phyloP scores from a whole-genome alignment of 2,329 filamentous ascomycete genomes.

The Exophiala alcalophila region DNA sequence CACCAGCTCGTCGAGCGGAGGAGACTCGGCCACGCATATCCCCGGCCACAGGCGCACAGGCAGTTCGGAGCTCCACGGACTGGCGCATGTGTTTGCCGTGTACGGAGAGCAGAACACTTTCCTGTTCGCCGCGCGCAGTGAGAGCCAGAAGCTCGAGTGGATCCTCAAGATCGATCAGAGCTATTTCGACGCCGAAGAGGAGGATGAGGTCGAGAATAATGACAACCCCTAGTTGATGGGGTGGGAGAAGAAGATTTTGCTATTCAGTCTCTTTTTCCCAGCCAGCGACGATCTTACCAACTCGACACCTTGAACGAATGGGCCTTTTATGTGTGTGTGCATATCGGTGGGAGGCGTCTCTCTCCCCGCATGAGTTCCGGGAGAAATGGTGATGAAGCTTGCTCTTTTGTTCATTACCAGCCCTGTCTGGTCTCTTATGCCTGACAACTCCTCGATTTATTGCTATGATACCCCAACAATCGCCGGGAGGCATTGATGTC shows the following conservation, averaged over 20 bases:
- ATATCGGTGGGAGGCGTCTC: no score
- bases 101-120: conserved; percentile 95
- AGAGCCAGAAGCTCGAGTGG: conserved; percentile 95
- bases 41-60: conserved; percentile 27
- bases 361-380: no score
- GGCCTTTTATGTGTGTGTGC: no score
- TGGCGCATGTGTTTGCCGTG: conserved; percentile 80
- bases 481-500: no score
- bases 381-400: no score
- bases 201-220: conserved; percentile 41
- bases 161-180: conserved; percentile 92
- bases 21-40: conserved; percentile 31
- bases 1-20: conserved; percentile 33
- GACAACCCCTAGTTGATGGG: conserved; percentile 12
- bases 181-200: conserved; percentile 46
- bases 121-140: conserved; percentile 84
- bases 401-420: no score
- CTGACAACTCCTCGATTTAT: no score
- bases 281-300: no score
- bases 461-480: no score
- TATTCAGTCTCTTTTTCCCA: no score
- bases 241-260: conserved; percentile 7
- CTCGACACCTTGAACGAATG: no score
- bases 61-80: conserved; percentile 41
- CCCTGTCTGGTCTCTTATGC: no score